Percentiles rank a stretch among this genome's conserved stretches.
Conservation (phyloP, 495 filamentous ascomycete species). For the Daldinia vernicosa region DNA sequence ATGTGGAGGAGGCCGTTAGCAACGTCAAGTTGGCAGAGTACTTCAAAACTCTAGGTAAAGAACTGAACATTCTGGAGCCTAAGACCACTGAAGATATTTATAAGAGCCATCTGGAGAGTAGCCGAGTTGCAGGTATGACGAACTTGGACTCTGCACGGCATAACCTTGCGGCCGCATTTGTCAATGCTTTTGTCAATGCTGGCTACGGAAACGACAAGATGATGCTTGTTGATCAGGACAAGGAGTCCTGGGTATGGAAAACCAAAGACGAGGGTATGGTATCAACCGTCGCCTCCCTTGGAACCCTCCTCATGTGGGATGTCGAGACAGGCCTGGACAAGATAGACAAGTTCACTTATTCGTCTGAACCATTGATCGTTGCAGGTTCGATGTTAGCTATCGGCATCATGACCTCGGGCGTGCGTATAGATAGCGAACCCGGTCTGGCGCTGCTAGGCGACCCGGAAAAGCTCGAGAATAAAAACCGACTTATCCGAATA, state of each 20-base stretch:
- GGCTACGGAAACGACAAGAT: slow-evolving; percentile 96
- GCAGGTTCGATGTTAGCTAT: slow-evolving; percentile 90
- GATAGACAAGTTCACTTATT: slow-evolving; percentile 91
- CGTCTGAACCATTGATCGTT: slow-evolving; percentile 82
- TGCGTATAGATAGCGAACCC: slow-evolving; percentile 85
- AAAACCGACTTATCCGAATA: slow-evolving; percentile 76
- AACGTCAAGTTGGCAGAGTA: slow-evolving; percentile 89
- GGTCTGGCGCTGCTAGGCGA: slow-evolving; percentile 86
- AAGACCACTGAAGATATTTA: slow-evolving; percentile 99
- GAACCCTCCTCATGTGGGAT: slow-evolving; percentile 90
- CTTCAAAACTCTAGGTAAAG: slow-evolving; percentile 93
- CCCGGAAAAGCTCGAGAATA: slow-evolving; percentile 75
- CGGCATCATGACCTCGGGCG: slow-evolving; percentile 92
- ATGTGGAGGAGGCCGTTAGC: slow-evolving; percentile 81
- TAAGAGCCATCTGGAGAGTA: slow-evolving; percentile 98
- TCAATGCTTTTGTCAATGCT: slow-evolving; percentile 95
- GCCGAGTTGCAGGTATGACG: slow-evolving; percentile 86
- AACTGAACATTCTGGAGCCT: slow-evolving; percentile 95
- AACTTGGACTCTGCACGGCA: slow-evolving; percentile 95
- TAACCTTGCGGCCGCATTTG: slow-evolving; percentile 94
- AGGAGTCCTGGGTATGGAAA: slow-evolving; percentile 97
- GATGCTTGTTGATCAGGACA: slow-evolving; percentile 86
- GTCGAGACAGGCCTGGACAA: slow-evolving; percentile 87
- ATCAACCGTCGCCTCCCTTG: slow-evolving; percentile 91
- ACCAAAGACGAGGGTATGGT: slow-evolving; percentile 98